A percentile compares a stretch with the other conserved stretches of the same genome.
Conservation (phyloP, 352 stramenopile genomes). For the Lagenidium sp. region DNA sequence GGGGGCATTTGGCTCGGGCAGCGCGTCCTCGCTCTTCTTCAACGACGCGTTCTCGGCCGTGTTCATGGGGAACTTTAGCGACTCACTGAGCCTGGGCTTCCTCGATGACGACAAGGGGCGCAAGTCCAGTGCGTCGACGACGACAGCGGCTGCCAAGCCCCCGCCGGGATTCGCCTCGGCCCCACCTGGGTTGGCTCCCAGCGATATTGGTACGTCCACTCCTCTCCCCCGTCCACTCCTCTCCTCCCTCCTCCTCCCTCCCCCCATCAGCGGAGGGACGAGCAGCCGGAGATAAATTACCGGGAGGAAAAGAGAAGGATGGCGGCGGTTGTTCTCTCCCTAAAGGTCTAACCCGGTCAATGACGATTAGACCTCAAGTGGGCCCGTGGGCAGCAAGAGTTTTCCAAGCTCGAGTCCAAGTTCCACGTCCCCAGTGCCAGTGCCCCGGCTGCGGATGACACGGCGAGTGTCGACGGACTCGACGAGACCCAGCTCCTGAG, state of each 20-base stretch:
- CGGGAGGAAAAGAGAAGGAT: no score
- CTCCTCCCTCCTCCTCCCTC: no score
- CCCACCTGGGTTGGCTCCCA: slow-evolving; percentile 1
- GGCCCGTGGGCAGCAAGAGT: slow-evolving; percentile 65
- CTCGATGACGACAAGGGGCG: slow-evolving; percentile 3
- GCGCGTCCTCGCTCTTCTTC: slow-evolving; percentile 72
- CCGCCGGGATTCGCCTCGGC: slow-evolving; percentile 60
- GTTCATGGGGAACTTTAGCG: slow-evolving; percentile 77
- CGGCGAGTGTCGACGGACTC: slow-evolving; percentile 41
- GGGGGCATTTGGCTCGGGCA: slow-evolving; percentile 5
- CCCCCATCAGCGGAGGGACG: no score
- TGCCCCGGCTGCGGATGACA: slow-evolving; percentile 2
- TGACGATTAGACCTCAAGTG: slow-evolving; percentile 52
- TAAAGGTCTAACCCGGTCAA: slow-evolving; percentile 1
- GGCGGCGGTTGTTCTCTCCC: no score
- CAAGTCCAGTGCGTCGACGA: background rate
- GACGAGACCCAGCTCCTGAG: slow-evolving; percentile 64
- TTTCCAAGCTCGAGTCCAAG: slow-evolving; percentile 48
- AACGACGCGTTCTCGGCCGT: slow-evolving; percentile 79
- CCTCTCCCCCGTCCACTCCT: background rate
- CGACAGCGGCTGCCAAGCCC: slow-evolving; percentile 9
- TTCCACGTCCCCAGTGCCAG: slow-evolving; percentile 15
- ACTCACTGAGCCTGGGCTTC: slow-evolving; percentile 10
- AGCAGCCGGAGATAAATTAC: no score
- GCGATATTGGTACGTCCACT: background rate